Evolutionary conservation across 371 early-diverging fungal genomes (phyloP), one percentile per base, ranked within the genome.

Genomic region (Mortierella sp.): DNA sequence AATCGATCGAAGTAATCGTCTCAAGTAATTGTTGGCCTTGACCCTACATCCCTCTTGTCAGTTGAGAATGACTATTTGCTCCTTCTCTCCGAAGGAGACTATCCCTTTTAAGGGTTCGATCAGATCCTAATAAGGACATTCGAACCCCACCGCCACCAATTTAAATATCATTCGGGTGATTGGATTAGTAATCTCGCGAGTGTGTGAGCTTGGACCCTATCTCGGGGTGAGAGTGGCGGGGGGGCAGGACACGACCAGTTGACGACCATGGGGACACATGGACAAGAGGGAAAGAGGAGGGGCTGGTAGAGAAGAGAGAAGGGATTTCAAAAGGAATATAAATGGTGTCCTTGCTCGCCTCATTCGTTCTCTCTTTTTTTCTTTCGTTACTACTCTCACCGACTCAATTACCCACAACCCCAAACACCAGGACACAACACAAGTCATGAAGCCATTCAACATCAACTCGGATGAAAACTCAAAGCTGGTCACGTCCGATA

Each of bases 371-470:
- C 40, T 37, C 4, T 19, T 50, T 26, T 40, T 44, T 70, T 37
- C 26, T 37, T 37, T 9, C 37, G 16, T 45, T 11, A 8, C 37
- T 22, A 2, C 52, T 34, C 9, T 31, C 14, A 34, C 53, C 24
- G 26, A 29, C 53, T n/a, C 8, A 24, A 53, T 1, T 6, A 31
- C 55, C 22, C 70, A 45, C 61, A 9, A 8, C 40, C 10, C 10
- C 63, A 37, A 58, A 24, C 5, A 16, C 29, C 11, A 45, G 14
- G 29, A 22, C 5, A 0, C 41, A 44, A 45, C 9, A 41, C 4
- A 53, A 13, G n/a, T n/a, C 66, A 79, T 79, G 79, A 75, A 64
- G 71, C 41, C 72, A 6, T 71, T 64, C 65, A 71, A 64, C 68
- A 58, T 68, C 66, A 68, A 75, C 65, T 64, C 34, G 22, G 71